Percentiles rank a stretch among this genome's conserved stretches.
phyloP scores from a whole-genome alignment of 2,329 filamentous ascomycete species.

The Chaetoscypha palmicola region DNA sequence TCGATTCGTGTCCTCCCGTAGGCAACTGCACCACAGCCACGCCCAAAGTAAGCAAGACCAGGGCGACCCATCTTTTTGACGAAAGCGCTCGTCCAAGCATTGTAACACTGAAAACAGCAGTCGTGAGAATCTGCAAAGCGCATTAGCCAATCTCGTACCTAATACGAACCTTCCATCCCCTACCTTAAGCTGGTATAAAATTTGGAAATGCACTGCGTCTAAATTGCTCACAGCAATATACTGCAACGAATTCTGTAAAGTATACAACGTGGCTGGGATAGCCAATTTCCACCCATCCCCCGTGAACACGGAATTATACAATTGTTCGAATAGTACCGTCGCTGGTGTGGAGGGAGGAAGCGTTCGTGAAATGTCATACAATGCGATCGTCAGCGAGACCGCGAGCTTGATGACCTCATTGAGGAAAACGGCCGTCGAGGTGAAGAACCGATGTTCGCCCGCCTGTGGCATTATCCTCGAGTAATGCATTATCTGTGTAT shows the following conservation, averaged over 20 bases:
- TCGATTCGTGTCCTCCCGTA: constrained; percentile 40
- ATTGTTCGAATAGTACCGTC: constrained; percentile 70
- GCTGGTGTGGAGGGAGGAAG: constrained; percentile 73
- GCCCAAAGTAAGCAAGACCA: constrained; percentile 72
- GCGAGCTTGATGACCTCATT: constrained; percentile 88
- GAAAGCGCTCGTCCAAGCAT: constrained; percentile 68
- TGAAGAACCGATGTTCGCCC: constrained; percentile 80
- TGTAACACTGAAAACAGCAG: constrained; percentile 76
- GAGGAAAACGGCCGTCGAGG: constrained; percentile 88
- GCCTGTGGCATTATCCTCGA: constrained; percentile 85
- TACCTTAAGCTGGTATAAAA: constrained; percentile 85
- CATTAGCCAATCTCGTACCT: too few relatives aligned
- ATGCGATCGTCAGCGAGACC: constrained; percentile 76
- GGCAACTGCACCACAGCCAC: constrained; percentile 82
- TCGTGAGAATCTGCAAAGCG: constrained; percentile 64
- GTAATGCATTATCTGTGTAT: constrained; percentile 76
- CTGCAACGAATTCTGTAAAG: constrained; percentile 86
- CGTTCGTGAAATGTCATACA: constrained; percentile 77
- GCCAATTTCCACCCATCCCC: constrained; percentile 93
- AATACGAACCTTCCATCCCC: constrained; percentile 8
- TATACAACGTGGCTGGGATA: constrained; percentile 82
- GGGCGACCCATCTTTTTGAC: constrained; percentile 68
- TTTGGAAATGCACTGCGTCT: constrained; percentile 87
- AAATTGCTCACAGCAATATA: constrained; percentile 88
- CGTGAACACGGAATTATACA: constrained; percentile 75